These are phyloP conservation scores for Globisporangium heterothallicum DNA, from an alignment of 352 stramenopile species.

Conservation along the genomic window DNA sequence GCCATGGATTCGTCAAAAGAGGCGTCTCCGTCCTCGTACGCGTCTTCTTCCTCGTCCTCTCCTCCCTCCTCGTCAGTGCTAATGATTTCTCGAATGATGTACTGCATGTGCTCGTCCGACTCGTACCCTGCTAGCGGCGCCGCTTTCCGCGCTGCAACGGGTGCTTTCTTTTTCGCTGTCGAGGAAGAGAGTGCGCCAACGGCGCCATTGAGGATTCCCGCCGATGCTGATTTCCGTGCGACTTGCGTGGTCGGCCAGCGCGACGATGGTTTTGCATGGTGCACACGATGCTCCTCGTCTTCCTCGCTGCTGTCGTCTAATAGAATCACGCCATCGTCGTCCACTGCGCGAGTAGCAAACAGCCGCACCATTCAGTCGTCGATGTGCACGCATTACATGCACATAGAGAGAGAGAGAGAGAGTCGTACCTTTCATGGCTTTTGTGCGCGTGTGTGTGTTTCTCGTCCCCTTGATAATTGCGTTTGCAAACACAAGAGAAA, in stretches of 20 bases:
- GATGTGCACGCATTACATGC: background rate
- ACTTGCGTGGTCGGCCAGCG: constrained; percentile 3
- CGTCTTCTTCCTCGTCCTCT: constrained; percentile 3
- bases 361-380: too few relatives aligned
- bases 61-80: constrained; percentile 3
- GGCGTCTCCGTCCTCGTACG: constrained; percentile 3
- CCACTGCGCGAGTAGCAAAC: too few relatives aligned
- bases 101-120: constrained; percentile 14
- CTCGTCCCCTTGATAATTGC: too few relatives aligned
- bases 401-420: background rate
- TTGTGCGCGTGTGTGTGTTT: background rate
- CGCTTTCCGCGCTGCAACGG: constrained; percentile 8
- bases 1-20: constrained; percentile 6
- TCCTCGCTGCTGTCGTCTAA: constrained; percentile 15
- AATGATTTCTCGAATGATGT: constrained; percentile 12
- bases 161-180: constrained; percentile 3
- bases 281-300: background rate
- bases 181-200: background rate
- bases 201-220: too few relatives aligned
- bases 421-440: constrained; percentile 8
- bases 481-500: too few relatives aligned
- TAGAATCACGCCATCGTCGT: constrained; percentile 16
- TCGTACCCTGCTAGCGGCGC: constrained; percentile 1
- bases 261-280: background rate
- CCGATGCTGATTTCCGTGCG: constrained; percentile 5